Conservation (phyloP, 768 basidiomycete genomes). For the Mycena polygramma region DNA sequence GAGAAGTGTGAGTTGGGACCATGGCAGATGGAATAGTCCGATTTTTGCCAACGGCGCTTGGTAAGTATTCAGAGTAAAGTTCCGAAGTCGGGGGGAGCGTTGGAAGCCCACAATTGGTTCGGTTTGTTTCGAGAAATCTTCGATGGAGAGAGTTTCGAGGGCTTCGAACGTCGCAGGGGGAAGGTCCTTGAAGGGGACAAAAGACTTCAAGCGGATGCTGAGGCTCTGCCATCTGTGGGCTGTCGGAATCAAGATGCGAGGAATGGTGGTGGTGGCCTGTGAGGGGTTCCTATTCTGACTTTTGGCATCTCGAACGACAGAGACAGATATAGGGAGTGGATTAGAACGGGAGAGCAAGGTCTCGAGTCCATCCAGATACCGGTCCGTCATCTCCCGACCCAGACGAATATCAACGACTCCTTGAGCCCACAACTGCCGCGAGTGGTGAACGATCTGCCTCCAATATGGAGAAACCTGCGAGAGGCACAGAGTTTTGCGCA, state of each 20-base stretch:
- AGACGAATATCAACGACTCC: neutral
- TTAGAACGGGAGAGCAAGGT: neutral
- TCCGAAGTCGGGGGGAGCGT: slow-evolving; percentile 9
- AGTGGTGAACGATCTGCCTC: slow-evolving; percentile 1
- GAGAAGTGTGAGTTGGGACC: slow-evolving; percentile 18
- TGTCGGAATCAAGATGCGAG: neutral
- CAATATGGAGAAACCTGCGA: slow-evolving; percentile 8
- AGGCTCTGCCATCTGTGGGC: slow-evolving; percentile 2
- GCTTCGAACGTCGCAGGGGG: slow-evolving; percentile 2
- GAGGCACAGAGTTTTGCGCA: neutral
- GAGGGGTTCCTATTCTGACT: neutral
- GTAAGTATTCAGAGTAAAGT: neutral
- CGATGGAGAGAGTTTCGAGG: slow-evolving; percentile 8
- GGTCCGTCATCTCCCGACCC: neutral
- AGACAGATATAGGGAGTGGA: neutral
- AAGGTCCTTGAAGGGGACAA: slow-evolving; percentile 3
- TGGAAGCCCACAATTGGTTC: slow-evolving; percentile 4
- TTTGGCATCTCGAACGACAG: neutral
- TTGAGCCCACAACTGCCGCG: slow-evolving; percentile 7
- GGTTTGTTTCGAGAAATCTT: neutral
- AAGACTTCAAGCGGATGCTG: neutral
- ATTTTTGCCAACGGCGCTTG: neutral
- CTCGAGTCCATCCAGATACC: neutral
- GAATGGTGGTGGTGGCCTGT: too few species aligned
- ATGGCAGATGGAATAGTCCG: slow-evolving; percentile 6